Evolutionary conservation across 2,329 filamentous ascomycete genomes (phyloP).

Genomic region (Trichophyton verrucosum): DNA sequence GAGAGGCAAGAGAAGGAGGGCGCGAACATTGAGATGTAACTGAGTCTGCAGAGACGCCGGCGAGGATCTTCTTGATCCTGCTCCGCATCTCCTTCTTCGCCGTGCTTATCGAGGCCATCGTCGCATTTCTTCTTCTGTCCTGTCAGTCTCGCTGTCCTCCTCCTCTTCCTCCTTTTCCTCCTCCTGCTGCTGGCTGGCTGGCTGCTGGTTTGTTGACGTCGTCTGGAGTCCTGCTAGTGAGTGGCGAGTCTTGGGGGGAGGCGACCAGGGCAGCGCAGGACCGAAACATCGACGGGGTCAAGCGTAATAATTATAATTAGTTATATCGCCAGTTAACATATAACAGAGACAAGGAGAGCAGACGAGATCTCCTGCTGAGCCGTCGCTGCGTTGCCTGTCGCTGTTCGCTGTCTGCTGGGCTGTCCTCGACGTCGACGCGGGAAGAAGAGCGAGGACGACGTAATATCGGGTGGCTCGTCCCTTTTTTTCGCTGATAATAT

Average conservation of each 20-base stretch:
- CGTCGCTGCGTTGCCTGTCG: not conserved
- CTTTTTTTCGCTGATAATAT: not conserved
- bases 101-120: conserved; percentile 41
- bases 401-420: too few species aligned
- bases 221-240: not conserved
- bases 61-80: conserved; percentile 55
- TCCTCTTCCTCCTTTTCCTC: too few species aligned
- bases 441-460: not conserved
- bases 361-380: not conserved
- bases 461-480: not conserved
- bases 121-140: too few species aligned
- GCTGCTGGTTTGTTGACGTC: not conserved
- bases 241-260: not conserved
- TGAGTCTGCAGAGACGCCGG: conserved; percentile 48
- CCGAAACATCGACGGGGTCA: not conserved
- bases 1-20: not conserved
- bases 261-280: not conserved
- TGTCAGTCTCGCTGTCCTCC: too few species aligned
- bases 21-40: conserved; percentile 58
- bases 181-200: not conserved
- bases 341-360: too few species aligned
- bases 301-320: not conserved
- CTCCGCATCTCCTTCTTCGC: conserved; percentile 67
- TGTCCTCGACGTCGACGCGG: too few species aligned
- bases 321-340: not conserved